Base-by-base conservation (phyloP, 2,329 filamentous ascomycete species). In the Fusarium dimerum region DNA sequence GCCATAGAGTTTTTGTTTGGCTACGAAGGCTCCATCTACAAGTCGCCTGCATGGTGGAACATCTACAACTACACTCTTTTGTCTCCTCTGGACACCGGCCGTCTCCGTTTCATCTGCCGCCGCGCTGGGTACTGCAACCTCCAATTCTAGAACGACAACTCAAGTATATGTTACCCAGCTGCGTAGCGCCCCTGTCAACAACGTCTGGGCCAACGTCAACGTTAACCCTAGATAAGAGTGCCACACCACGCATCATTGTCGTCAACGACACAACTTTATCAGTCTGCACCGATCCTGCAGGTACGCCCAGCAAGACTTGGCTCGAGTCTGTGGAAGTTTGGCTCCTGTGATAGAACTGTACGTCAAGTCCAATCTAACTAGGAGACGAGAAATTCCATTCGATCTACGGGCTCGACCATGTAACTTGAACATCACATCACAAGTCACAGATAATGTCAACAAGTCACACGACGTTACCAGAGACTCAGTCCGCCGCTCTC, bases 401-500 rank as follows among this genome's bases (percentile, higher is more conserved):
- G n/a, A 48, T 45, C 46, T 45, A 44, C 45, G 36, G 50, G 47
- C 38, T 48, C 44, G 56, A 57, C 57, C 50, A 64, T 65, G 55
- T 65, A 59, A 63, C 45, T 48, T 50, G 40, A 53, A 52, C 51
- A 41, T 43, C 42, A 49, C 51, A 42, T 48, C 32, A 45, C 60
- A 43, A 59, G 43, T 47, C 45, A 29, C 56, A 62, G 51, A 62
- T 50, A 13, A 64, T 64, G 60, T 59, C 62, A 43, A 52, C 36
- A 51, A 47, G 39, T 20, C 62, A 54, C 40, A 44, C 20, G 32
- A 18, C 29, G 32, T 10, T 42, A 34, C 39, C 53, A 51, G 49
- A 52, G 34, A n/a, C 44, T 43, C 54, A 52, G 43, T 45, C 57
- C 20, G 66, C 61, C 50, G 62, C 58, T 53, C 55, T 77, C 51